Evolutionary conservation across 2,329 filamentous ascomycete genomes (phyloP), one percentile per base, ranked within the genome.

Genomic region (Ciborinia camelliae): DNA sequence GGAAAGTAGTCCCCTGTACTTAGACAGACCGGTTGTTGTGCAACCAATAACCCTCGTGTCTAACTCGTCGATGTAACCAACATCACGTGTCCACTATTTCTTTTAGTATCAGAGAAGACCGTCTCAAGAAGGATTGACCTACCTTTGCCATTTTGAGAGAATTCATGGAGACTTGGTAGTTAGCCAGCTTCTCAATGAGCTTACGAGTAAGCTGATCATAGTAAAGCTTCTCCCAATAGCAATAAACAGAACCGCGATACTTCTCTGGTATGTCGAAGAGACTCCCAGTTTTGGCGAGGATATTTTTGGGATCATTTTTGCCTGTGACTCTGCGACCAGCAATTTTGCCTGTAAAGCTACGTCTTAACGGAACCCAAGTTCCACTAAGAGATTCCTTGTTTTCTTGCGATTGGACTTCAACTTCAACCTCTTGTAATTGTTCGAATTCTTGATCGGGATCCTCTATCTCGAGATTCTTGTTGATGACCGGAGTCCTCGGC

Each of bases 21-120:
- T 91, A 73, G 85, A 87, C 18, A 91, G 73, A 6, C 88, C 88
- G 0, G 88, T 90, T 0, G 86, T 89, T 0, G 88, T 91, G 37
- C 75, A 76, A 4, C 74, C 75, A 43, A 76, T 71, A 1, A 76
- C 58, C 50, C 75, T 76, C 26, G 73, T 72, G 20, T 78, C 76
- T 54, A 72, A 90, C 89, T 77, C 95, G 89, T 78, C 95, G 90
- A 75, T 70, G 15, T 75, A 62, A 7, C 64, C 66, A 37, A 71
- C 66, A 55, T 73, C 72, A 12, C 65, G 59, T 35, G 67, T 37
- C 65, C 67, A 50, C 50, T 54, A 45, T 28, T 50, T 14, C 37
- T 28, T 3, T 64, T 14, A 64, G 26, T 14, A 48, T 39, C n/a
- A 41, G 4, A n/a, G 4, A 35, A 8, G 12, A 23, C 8, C 26